These are phyloP conservation scores for Penicillium glabrum DNA, from an alignment of 2,329 filamentous ascomycete species.

Conservation along the genomic window DNA sequence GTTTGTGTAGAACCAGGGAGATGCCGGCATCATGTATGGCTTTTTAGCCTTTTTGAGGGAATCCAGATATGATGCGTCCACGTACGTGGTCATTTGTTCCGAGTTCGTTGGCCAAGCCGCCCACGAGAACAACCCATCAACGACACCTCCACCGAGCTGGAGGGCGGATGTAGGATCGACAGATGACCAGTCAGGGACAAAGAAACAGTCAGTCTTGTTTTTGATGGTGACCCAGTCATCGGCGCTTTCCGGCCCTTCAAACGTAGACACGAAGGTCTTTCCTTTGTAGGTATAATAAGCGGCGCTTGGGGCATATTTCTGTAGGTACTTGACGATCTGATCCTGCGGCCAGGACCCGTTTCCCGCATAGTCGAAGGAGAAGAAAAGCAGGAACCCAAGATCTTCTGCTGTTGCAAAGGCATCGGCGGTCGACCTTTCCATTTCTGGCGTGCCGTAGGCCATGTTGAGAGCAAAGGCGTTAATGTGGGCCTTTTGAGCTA, in stretches of 20 bases:
- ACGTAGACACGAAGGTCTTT: conserved; percentile 43
- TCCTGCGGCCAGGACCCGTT: conserved; percentile 32
- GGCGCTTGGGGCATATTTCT: conserved; percentile 22
- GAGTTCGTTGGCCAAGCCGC: conserved; percentile 43
- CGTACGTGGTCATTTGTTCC: conserved; percentile 27
- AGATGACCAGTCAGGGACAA: conserved; percentile 51
- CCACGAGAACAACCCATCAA: conserved; percentile 46
- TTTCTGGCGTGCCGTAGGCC: conserved; percentile 2
- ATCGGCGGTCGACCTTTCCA: conserved; percentile 11
- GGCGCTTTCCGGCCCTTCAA: conserved; percentile 45
- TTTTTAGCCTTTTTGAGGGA: conserved; percentile 32
- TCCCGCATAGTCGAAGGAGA: conserved; percentile 40
- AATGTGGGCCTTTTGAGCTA: conserved; percentile 31
- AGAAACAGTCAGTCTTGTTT: conserved; percentile 39
- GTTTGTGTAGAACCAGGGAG: conserved; percentile 59
- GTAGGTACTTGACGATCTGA: conserved; percentile 26
- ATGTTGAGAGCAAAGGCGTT: conserved; percentile 31
- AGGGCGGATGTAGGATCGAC: conserved; percentile 20
- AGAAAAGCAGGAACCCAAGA: conserved; percentile 34
- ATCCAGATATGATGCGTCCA: conserved; percentile 39
- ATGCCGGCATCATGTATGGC: conserved; percentile 57
- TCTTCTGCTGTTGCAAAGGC: conserved; percentile 7
- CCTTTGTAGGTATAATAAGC: conserved; percentile 31
- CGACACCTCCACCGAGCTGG: conserved; percentile 10
- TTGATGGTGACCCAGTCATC: conserved; percentile 50